phyloP scores from a whole-genome alignment of 371 early-diverging fungal species.

The Mucor irregularis region DNA sequence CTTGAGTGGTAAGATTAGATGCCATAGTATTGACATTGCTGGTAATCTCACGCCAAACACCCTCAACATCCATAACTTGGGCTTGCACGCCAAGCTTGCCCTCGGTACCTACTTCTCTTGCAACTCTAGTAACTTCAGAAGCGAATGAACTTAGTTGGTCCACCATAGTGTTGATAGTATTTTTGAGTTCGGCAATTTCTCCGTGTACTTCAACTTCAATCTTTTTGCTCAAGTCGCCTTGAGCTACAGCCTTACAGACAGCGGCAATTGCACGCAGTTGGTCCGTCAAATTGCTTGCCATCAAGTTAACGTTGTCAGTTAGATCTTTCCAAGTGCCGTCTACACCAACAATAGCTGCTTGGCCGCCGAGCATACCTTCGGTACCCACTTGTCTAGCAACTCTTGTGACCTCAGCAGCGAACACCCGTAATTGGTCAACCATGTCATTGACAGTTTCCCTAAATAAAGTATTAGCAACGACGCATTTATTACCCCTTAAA shows the following conservation, averaged over 20 bases:
- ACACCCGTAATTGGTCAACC: slow-evolving; percentile 31
- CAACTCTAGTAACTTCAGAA: slow-evolving; percentile 44
- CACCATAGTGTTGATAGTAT: slow-evolving; percentile 34
- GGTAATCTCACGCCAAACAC: slow-evolving; percentile 72
- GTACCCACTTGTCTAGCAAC: slow-evolving; percentile 30
- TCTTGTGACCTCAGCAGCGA: slow-evolving; percentile 31
- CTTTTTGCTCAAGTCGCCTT: slow-evolving; percentile 33
- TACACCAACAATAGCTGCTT: slow-evolving; percentile 48
- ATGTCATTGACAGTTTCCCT: slow-evolving; percentile 28
- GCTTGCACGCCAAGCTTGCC: slow-evolving; percentile 46
- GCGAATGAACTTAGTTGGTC: slow-evolving; percentile 35
- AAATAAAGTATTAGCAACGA: neutral
- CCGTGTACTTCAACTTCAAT: slow-evolving; percentile 37
- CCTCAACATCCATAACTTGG: slow-evolving; percentile 54
- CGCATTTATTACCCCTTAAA: too few relatives aligned
- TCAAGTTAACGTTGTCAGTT: slow-evolving; percentile 42
- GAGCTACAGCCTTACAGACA: slow-evolving; percentile 37
- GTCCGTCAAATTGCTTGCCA: slow-evolving; percentile 33
- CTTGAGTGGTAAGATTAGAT: slow-evolving; percentile 52
- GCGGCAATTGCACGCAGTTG: slow-evolving; percentile 34
- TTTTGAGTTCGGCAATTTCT: slow-evolving; percentile 38
- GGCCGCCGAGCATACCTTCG: slow-evolving; percentile 29
- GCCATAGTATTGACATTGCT: slow-evolving; percentile 60
- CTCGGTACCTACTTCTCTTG: slow-evolving; percentile 59
- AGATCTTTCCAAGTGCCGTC: slow-evolving; percentile 63